phyloP scores from a whole-genome alignment of 2,329 filamentous ascomycete species.

The Parastagonospora avenae region DNA sequence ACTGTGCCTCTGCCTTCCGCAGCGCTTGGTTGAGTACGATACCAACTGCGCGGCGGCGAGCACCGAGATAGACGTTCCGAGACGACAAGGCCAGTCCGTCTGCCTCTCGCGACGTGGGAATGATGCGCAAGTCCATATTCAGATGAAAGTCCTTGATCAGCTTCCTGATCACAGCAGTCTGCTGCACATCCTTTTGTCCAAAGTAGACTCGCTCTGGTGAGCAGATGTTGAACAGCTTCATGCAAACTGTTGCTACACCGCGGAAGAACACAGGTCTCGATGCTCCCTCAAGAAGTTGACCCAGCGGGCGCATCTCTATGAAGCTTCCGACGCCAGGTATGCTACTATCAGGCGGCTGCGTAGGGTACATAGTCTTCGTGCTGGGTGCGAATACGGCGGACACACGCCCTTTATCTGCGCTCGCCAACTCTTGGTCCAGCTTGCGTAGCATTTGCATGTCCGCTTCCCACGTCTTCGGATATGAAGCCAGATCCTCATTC shows the following conservation, averaged over 20 bases:
- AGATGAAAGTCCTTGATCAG: slow-evolving; percentile 89
- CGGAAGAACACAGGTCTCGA: slow-evolving; percentile 94
- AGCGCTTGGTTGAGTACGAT: slow-evolving; percentile 74
- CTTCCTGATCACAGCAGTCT: slow-evolving; percentile 85
- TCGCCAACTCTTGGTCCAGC: slow-evolving; percentile 75
- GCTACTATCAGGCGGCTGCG: slow-evolving; percentile 73
- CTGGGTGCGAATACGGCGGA: slow-evolving; percentile 85
- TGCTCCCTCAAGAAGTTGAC: slow-evolving; percentile 79
- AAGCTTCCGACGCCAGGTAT: slow-evolving; percentile 83
- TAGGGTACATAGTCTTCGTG: slow-evolving; percentile 86
- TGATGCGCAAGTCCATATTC: slow-evolving; percentile 73
- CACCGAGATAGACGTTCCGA: slow-evolving; percentile 88
- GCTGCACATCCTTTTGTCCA: slow-evolving; percentile 97
- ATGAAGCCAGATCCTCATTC: slow-evolving; percentile 84
- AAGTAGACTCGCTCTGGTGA: slow-evolving; percentile 84
- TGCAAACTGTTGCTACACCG: slow-evolving; percentile 93
- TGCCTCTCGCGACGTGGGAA: slow-evolving; percentile 73
- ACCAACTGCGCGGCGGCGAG: slow-evolving; percentile 72
- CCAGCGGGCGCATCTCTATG: slow-evolving; percentile 85
- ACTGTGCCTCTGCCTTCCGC: slow-evolving; percentile 70
- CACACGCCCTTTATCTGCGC: slow-evolving; percentile 63
- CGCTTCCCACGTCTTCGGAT: slow-evolving; percentile 85
- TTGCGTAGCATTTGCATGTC: slow-evolving; percentile 71
- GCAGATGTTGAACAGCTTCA: slow-evolving; percentile 88
- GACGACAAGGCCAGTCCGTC: slow-evolving; percentile 92